These are phyloP conservation scores for Triglochin maritima DNA, from an alignment of 106 monocot genomes.

Conservation along the genomic window DNA sequence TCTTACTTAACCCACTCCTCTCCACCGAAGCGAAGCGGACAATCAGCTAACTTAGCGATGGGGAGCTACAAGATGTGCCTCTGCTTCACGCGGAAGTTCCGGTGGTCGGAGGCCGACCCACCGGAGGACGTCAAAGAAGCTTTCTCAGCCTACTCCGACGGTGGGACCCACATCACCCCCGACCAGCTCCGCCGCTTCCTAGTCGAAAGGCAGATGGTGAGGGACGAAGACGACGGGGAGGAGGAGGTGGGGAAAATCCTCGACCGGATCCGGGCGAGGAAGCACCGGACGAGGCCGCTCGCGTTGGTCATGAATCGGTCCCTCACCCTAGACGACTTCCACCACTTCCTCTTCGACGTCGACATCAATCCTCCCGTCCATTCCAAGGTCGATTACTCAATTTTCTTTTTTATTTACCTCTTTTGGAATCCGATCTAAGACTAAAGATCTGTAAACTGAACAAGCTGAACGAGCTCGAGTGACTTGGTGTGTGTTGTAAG, in stretches of 20 bases:
- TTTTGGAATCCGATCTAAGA: neutral
- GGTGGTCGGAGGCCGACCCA: conserved; percentile 43
- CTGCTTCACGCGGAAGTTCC: conserved; percentile 83
- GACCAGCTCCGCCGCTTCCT: conserved; percentile 64
- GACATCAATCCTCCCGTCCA: conserved; percentile 65
- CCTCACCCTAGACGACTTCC: conserved; percentile 57
- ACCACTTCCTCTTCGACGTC: conserved; percentile 49
- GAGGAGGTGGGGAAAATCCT: conserved; percentile 37
- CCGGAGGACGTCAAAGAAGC: conserved; percentile 45
- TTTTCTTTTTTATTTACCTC: neutral
- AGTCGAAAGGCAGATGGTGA: conserved; percentile 16
- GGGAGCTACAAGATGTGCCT: conserved; percentile 68
- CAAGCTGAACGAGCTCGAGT: no score
- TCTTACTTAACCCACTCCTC: no score
- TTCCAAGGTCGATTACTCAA: conserved; percentile 49
- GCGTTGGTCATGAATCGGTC: conserved; percentile 16
- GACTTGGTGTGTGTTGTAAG: no score
- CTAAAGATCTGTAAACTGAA: no score
- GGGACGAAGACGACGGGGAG: conserved; percentile 12
- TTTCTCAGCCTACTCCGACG: conserved; percentile 35
- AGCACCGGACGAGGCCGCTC: conserved; percentile 14
- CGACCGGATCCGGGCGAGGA: conserved; percentile 34
- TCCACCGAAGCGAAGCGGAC: no score
- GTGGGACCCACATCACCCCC: conserved; percentile 31
- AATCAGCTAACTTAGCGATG: conserved; percentile 18